phyloP scores from a whole-genome alignment of 2,329 filamentous ascomycete species.

The Gnomoniopsis smithogilvyi region DNA sequence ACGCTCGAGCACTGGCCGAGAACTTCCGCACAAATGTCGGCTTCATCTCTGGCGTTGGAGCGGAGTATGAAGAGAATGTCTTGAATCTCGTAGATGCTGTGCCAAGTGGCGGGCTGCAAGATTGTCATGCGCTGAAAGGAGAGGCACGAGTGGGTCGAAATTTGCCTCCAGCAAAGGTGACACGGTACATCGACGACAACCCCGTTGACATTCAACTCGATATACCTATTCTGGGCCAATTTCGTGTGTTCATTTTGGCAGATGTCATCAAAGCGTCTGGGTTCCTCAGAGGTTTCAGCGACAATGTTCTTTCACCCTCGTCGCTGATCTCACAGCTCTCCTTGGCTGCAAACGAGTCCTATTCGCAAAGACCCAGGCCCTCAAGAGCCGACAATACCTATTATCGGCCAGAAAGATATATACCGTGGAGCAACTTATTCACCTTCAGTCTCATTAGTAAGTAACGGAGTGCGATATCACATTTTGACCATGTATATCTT shows the following conservation, averaged over 20 bases:
- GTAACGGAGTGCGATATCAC: constrained; percentile 25
- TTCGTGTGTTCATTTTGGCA: constrained; percentile 47
- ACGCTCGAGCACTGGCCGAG: constrained; percentile 58
- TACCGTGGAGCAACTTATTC: constrained; percentile 62
- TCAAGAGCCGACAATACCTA: constrained; percentile 62
- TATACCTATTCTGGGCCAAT: constrained; percentile 51
- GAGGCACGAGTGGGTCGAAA: constrained; percentile 25
- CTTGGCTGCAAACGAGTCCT: constrained; percentile 57
- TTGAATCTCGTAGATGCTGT: background rate
- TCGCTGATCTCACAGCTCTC: constrained; percentile 60
- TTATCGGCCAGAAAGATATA: constrained; percentile 65
- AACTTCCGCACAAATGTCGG: constrained; percentile 70
- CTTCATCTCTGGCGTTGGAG: constrained; percentile 71
- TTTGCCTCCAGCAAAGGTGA: constrained; percentile 46
- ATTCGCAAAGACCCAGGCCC: constrained; percentile 54
- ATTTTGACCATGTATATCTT: background rate
- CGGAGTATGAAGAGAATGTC: constrained; percentile 34
- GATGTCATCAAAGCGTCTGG: constrained; percentile 9
- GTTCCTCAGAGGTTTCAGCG: constrained; percentile 32
- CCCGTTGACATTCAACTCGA: constrained; percentile 52
- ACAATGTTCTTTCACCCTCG: constrained; percentile 44
- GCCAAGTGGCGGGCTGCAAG: constrained; percentile 1
- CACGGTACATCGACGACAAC: constrained; percentile 50
- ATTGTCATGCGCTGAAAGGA: constrained; percentile 15
- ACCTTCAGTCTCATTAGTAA: constrained; percentile 67